Base-by-base conservation (phyloP, 2,329 filamentous ascomycete species). In the Hypocreales sp. region DNA sequence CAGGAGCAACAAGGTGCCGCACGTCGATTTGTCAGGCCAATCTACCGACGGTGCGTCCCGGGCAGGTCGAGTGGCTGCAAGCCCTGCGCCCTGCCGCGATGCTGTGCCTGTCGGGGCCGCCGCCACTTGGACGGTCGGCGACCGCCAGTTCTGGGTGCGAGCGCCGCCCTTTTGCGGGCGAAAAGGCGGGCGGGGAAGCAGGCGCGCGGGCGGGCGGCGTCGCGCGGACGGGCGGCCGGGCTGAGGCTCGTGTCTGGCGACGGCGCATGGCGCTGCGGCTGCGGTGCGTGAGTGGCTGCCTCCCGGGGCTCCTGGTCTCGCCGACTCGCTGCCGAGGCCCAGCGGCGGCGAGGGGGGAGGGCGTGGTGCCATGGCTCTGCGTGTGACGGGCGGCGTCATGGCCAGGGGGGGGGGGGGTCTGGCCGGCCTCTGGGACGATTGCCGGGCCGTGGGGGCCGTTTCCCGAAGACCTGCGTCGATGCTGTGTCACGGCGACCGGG, bases 171-270 rank as follows among this genome's bases (percentile, higher is more conserved):
- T 34, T 37, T 30, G 35, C 35, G 28, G 35, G 31, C 30, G 35
- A 37, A 37, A 37, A 32, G 35, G 35, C 35, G 35, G 35, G 27
- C 19, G n/a, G n/a, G n/a, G n/a, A n/a, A 15, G 24, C 4, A 30
- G 11, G 13, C 24, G 9, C 15, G 14, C 13, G 25, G 12, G 24
- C 20, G 29, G 25, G 13, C 24, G 12, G 20, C 9, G n/a, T n/a
- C 24, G 9, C 15, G 14, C 13, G 25, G 12, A 20, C 20, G 29
- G 25, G 13, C 24, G 12, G 20, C 9, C 20, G 24, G 28, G 24
- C 28, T 25, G 24, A 26, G 28, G 24, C 22, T 29, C 17, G 22
- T 29, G 27, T 24, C 27, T 16, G 14, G 18, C 19, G 18, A 24
- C 12, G 14, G 7, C 16, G 15, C 23, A 25, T 25, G 15, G 12